Percentiles rank a stretch among this genome's conserved stretches.
These are phyloP conservation scores for Acrocalymma vagum DNA, from an alignment of 2,329 filamentous ascomycete genomes.

Conservation along the genomic window DNA sequence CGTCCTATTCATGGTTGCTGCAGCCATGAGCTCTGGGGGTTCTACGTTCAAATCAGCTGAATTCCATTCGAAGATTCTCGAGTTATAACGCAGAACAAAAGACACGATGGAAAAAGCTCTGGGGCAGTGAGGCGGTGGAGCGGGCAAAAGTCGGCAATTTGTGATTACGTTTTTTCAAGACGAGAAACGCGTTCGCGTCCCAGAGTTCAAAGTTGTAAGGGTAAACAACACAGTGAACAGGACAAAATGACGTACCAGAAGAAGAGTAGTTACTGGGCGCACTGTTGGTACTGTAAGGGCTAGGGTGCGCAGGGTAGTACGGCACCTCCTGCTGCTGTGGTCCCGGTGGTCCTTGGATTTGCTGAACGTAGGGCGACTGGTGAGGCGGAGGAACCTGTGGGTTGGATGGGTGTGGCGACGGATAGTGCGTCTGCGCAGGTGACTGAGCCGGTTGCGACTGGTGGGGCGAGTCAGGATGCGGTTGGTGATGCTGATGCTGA, in stretches of 20 bases:
- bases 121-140: no score
- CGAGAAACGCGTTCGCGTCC: no score
- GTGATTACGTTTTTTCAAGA: no score
- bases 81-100: constrained; percentile 10
- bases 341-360: constrained; percentile 67
- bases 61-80: constrained; percentile 13
- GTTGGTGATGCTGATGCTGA: constrained; percentile 60
- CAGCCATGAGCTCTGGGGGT: constrained; percentile 74
- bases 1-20: constrained; percentile 71
- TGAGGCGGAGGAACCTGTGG: constrained; percentile 61
- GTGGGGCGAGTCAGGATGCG: constrained; percentile 70
- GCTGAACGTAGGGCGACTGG: constrained; percentile 70
- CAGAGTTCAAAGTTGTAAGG: no score
- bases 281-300: constrained; percentile 83
- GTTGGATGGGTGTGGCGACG: constrained; percentile 71
- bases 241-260: constrained; percentile 58
- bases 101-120: no score
- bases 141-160: no score
- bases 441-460: constrained; percentile 68
- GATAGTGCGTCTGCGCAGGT: constrained; percentile 66
- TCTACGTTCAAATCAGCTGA: constrained; percentile 71
- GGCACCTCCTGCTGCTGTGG: constrained; percentile 73
- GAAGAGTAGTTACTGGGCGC: constrained; percentile 85
- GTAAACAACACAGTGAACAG: no score
- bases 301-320: constrained; percentile 80